These are phyloP conservation scores for Penicillium sp. DNA, from an alignment of 2,329 filamentous ascomycete species.

Conservation along the genomic window DNA sequence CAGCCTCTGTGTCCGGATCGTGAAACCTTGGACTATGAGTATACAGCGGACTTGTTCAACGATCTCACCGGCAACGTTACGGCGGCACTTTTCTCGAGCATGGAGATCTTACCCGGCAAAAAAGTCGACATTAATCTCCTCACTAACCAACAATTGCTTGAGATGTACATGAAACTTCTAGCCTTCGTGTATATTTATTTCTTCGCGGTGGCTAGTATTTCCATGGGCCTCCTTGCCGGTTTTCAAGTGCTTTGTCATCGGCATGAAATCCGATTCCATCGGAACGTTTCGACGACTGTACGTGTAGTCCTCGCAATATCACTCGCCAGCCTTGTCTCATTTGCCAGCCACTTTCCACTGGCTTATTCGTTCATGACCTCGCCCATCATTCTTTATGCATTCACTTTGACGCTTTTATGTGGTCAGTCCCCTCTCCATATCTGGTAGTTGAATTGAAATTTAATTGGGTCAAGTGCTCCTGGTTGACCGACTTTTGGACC, in stretches of 20 bases:
- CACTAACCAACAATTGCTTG: slow-evolving; percentile 37
- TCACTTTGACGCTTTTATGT: slow-evolving; percentile 36
- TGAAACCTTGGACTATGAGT: slow-evolving; percentile 24
- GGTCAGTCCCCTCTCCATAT: slow-evolving; percentile 27
- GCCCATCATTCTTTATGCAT: slow-evolving; percentile 44
- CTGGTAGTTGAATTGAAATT: slow-evolving; percentile 3
- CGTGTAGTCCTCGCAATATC: slow-evolving; percentile 37
- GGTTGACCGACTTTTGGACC: slow-evolving; percentile 43
- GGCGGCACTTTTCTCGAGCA: slow-evolving; percentile 45
- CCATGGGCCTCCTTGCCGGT: slow-evolving; percentile 42
- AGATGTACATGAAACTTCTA: slow-evolving; percentile 43
- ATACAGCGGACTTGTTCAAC: slow-evolving; percentile 35
- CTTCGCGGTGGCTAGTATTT: slow-evolving; percentile 41
- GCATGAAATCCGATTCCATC: slow-evolving; percentile 28
- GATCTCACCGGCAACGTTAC: slow-evolving; percentile 47
- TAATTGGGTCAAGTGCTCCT: slow-evolving; percentile 35
- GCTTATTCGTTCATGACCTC: slow-evolving; percentile 47
- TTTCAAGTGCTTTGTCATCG: slow-evolving; percentile 38
- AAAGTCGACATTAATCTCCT: slow-evolving; percentile 32
- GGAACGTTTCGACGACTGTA: slow-evolving; percentile 32
- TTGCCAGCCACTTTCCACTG: slow-evolving; percentile 38
- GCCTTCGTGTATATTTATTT: slow-evolving; percentile 48
- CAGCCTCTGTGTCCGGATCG: slow-evolving; percentile 36
- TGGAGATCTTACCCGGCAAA: slow-evolving; percentile 42
- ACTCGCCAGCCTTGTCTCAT: slow-evolving; percentile 35